Evolutionary conservation across 2,329 filamentous ascomycete genomes (phyloP).

Genomic region (Colletotrichum tropicale): DNA sequence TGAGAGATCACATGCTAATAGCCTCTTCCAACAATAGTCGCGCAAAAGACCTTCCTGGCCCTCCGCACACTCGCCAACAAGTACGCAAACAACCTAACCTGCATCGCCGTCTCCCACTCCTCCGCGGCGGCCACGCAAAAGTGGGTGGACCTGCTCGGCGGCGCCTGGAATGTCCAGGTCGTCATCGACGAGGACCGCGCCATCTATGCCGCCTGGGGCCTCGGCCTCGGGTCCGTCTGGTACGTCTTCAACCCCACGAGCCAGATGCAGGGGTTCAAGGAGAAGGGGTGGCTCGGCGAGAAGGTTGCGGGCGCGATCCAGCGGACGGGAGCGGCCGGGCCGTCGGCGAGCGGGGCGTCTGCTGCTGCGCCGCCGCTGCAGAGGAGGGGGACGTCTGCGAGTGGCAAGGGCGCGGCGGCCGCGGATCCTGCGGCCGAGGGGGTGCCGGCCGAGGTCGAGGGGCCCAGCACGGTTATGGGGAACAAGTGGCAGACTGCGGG

Average conservation of each 20-base stretch:
- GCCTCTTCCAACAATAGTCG: slow-evolving; percentile 41
- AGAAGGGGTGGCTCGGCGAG: slow-evolving; percentile 59
- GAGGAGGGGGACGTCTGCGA: slow-evolving; percentile 12
- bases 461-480: slow-evolving; percentile 50
- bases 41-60: slow-evolving; percentile 61
- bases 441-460: slow-evolving; percentile 34
- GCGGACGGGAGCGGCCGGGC: slow-evolving; percentile 14
- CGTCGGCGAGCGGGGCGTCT: background rate
- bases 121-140: slow-evolving; percentile 59
- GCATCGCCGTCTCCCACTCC: slow-evolving; percentile 65
- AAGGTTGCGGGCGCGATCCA: slow-evolving; percentile 53
- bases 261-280: slow-evolving; percentile 56
- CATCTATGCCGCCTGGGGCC: slow-evolving; percentile 64
- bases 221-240: slow-evolving; percentile 56
- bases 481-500: slow-evolving; percentile 63
- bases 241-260: slow-evolving; percentile 59
- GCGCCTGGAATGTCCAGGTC: slow-evolving; percentile 60
- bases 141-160: slow-evolving; percentile 63
- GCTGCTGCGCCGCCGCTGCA: background rate
- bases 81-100: slow-evolving; percentile 52
- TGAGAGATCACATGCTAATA: background rate
- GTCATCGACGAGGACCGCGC: slow-evolving; percentile 61
- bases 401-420: background rate
- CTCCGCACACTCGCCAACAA: slow-evolving; percentile 60
- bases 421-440: background rate